A percentile compares a stretch with the other conserved stretches of the same genome.
Evolutionary conservation across 2,329 filamentous ascomycete species (phyloP).

Genomic region (Cordyceps tenuipes): DNA sequence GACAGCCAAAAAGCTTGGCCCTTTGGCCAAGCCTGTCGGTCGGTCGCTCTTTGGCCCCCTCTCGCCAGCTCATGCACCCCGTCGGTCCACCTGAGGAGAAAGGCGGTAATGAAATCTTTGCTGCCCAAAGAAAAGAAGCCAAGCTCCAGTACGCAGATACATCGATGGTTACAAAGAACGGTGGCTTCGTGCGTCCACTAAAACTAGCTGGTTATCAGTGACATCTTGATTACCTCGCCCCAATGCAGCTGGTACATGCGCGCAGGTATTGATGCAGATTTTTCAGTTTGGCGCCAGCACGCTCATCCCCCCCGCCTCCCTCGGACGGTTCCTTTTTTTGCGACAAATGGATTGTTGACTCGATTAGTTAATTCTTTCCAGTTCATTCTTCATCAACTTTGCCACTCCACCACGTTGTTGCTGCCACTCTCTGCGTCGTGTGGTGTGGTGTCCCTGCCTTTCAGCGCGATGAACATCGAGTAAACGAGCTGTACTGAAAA

Average conservation of each 20-base stretch:
- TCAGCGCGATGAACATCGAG: neutral
- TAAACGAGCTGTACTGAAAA: too few species aligned
- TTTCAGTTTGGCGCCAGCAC: neutral
- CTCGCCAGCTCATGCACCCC: neutral
- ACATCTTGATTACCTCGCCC: neutral
- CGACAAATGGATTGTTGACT: neutral
- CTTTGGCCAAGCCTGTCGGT: neutral
- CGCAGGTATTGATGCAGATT: neutral
- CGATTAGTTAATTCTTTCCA: neutral
- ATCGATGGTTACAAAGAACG: neutral
- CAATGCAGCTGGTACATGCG: neutral
- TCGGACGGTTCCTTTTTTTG: neutral
- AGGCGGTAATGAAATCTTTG: neutral
- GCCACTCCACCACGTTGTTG: neutral
- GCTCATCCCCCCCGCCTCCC: neutral
- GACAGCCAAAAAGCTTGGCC: constrained; percentile 6
- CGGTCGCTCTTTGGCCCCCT: neutral
- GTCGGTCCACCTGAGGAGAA: neutral
- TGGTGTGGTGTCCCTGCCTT: neutral
- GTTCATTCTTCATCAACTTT: neutral
- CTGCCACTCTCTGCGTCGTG: neutral
- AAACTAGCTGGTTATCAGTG: neutral
- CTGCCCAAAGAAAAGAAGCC: too few species aligned
- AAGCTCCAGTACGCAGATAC: too few species aligned
- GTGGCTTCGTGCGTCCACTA: neutral